Base-by-base conservation (phyloP, 2,329 filamentous ascomycete species). In the Colletotrichum chrysophilum region DNA sequence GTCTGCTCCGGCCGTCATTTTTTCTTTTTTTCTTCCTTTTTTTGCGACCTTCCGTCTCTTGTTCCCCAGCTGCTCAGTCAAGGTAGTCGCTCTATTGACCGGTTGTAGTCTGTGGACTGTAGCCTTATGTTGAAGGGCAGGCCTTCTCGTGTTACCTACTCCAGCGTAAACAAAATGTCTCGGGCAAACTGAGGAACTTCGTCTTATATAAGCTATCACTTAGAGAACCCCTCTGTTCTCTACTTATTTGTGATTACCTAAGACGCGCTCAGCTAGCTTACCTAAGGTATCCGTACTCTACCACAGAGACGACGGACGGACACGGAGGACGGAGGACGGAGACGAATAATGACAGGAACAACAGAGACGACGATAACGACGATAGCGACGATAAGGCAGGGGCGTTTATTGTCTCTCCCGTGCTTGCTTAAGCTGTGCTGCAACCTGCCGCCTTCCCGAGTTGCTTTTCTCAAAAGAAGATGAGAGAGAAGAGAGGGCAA, bases 1-100 rank as follows among this genome's bases (percentile, higher is more conserved):
- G 80, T 84, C 82, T 71, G 36, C 61, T 16, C 71, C 52, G 28
- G 67, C 66, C 26, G 74, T 67, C 74, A 75, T 75, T 30, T 48
- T 18, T 4, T 4, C 14, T 13, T 34, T 28, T 55, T 30, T 26
- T 18, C 4, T 13, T 26, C 14, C 21, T 43, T 10, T 64, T n/a
- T n/a, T n/a, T 21, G 16, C 52, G 16, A 48, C 24, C 21, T 14
- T 13, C 12, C 13, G 10, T 10, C 36, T 36, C n/a, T 52, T 52
- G 12, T 21, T 24, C n/a, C n/a, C 43, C 10, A 21, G 13, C 43
- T 52, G 43, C 43, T 52, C 13, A 52, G n/a, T 52, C 1, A 21
- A 21, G n/a, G 43, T 52, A 52, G n/a, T 24, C 43, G 1, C 43
- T 52, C n/a, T 43, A 9, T 12, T 21, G 43, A 52, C 43, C 43